Conservation (phyloP, 1,139 yeast species). For the Yamadazyma taylorii region DNA sequence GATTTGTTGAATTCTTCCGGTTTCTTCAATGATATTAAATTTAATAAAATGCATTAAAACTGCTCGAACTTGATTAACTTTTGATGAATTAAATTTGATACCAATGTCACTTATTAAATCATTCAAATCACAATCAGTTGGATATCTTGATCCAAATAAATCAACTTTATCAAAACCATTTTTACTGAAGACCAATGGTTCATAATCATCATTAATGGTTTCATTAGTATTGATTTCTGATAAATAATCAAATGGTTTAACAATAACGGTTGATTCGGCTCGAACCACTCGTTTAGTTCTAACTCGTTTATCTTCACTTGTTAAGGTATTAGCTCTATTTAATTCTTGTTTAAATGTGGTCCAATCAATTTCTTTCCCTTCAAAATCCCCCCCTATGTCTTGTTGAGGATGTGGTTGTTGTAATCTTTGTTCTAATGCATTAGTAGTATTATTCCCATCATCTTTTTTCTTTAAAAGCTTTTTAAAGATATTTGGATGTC, state of each 20-base stretch:
- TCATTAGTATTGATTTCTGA: slow-evolving; percentile 51
- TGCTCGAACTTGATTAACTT: slow-evolving; percentile 38
- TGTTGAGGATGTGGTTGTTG: too few relatives aligned
- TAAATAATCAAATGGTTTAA: slow-evolving; percentile 68
- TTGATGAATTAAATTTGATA: slow-evolving; percentile 38
- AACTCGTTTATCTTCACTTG: slow-evolving; percentile 65
- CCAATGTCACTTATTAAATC: slow-evolving; percentile 48
- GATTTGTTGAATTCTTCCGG: slow-evolving; percentile 35
- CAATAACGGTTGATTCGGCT: slow-evolving; percentile 59
- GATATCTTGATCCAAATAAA: slow-evolving; percentile 33
- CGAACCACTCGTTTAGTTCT: slow-evolving; percentile 71
- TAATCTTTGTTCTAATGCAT: slow-evolving; percentile 37
- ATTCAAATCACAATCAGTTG: slow-evolving; percentile 34
- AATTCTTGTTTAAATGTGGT: slow-evolving; percentile 51
- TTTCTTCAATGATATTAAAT: slow-evolving; percentile 40
- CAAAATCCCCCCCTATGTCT: too few relatives aligned
- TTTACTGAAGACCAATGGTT: slow-evolving; percentile 11
- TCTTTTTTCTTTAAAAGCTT: slow-evolving; percentile 44
- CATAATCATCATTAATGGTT: slow-evolving; percentile 27
- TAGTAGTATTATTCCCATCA: slow-evolving; percentile 26
- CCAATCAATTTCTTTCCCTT: slow-evolving; percentile 42
- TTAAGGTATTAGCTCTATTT: slow-evolving; percentile 73
- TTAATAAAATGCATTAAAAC: slow-evolving; percentile 42
- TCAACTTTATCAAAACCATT: slow-evolving; percentile 30
- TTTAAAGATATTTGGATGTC: slow-evolving; percentile 54